These are phyloP conservation scores for Toxoplasma gondii DNA, from an alignment of 169 alveolate genomes.

Conservation along the genomic window DNA sequence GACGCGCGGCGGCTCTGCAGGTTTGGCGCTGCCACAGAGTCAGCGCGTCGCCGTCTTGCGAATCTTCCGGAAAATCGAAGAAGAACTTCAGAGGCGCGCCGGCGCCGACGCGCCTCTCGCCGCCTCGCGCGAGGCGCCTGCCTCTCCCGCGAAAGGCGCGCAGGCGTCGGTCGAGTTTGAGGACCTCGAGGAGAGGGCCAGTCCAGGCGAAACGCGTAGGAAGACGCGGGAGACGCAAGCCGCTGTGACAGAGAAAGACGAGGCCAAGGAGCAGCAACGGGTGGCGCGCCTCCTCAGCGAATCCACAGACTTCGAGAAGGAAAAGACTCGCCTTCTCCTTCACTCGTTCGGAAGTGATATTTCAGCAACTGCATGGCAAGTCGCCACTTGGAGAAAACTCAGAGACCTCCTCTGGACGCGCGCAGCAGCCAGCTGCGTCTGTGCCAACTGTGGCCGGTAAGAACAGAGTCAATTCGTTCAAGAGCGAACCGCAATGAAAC, in stretches of 20 bases:
- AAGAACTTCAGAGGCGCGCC: background rate
- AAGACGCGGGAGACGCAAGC: background rate
- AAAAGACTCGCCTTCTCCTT: background rate
- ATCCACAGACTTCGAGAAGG: background rate
- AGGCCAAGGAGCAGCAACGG: background rate
- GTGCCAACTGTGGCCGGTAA: slow-evolving; percentile 37
- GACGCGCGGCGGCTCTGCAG: background rate
- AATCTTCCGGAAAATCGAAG: background rate
- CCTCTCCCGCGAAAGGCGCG: background rate
- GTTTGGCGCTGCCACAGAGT: background rate
- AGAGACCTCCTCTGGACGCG: slow-evolving; percentile 8
- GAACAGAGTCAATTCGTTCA: background rate
- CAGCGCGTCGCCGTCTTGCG: background rate
- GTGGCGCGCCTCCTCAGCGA: background rate
- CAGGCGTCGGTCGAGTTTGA: background rate
- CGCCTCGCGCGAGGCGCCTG: too few relatives aligned
- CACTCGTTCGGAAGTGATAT: slow-evolving; percentile 37
- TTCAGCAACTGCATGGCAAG: slow-evolving; percentile 44
- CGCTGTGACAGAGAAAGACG: background rate
- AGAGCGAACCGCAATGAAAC: too few relatives aligned
- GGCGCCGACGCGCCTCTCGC: background rate
- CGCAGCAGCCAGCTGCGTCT: slow-evolving; percentile 6
- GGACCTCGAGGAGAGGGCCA: background rate
- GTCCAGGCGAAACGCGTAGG: background rate
- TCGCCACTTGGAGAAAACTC: slow-evolving; percentile 51